Evolutionary conservation across 441 rosid species (phyloP).

Genomic region (Macaranga tanarius): DNA sequence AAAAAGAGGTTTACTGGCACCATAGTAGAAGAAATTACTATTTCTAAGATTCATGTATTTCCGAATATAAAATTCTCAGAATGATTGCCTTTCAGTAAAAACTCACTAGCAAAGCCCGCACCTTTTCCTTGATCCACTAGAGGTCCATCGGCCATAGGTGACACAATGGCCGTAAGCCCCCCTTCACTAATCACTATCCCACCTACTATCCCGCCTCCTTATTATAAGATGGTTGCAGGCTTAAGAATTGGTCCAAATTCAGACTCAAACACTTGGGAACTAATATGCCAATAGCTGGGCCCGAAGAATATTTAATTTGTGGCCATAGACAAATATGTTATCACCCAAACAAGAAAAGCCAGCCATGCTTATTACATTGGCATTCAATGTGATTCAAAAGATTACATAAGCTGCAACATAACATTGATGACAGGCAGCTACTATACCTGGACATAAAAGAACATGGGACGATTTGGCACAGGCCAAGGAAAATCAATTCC

Average conservation of each 20-base stretch:
- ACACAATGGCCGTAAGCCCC: not conserved
- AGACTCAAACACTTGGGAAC: no score
- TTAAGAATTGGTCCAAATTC: not conserved
- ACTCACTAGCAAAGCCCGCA: not conserved
- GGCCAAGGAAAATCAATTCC: slow-evolving; percentile 99
- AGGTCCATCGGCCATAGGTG: not conserved
- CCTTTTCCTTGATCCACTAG: not conserved
- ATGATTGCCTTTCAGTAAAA: not conserved
- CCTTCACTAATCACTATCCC: not conserved
- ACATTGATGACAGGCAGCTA: not conserved
- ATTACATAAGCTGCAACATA: not conserved
- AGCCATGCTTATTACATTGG: not conserved
- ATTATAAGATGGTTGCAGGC: not conserved
- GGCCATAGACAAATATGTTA: not conserved
- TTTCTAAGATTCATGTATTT: not conserved
- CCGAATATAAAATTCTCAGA: not conserved
- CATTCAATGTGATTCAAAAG: not conserved
- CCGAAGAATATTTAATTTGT: not conserved
- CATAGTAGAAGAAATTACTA: not conserved
- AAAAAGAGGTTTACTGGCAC: not conserved
- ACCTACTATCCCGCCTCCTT: not conserved
- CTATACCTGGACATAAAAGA: slow-evolving; percentile 97
- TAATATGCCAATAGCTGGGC: not conserved
- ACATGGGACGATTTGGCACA: slow-evolving; percentile 97
- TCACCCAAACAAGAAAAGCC: not conserved